These are phyloP conservation scores for Eucalyptus victrix DNA, from an alignment of 345 rosid species.

Conservation along the genomic window DNA sequence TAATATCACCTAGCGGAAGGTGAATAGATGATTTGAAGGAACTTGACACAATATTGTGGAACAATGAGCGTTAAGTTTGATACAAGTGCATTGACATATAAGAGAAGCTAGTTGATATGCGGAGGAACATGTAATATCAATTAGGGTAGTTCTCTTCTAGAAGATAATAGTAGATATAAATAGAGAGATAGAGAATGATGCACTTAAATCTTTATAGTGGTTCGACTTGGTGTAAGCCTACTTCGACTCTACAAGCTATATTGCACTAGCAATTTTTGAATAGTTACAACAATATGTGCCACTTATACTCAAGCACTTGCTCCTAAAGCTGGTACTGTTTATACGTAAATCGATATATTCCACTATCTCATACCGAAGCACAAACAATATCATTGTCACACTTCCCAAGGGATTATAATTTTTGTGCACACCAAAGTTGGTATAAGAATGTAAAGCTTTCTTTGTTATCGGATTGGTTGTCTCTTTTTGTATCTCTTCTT, in stretches of 20 bases:
- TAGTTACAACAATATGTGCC: neutral
- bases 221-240: neutral
- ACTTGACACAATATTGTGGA: too few species aligned
- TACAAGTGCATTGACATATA: neutral
- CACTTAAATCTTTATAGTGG: neutral
- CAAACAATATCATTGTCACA: neutral
- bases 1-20: too few species aligned
- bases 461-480: neutral
- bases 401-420: neutral
- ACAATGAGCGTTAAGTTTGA: neutral
- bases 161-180: too few species aligned
- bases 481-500: neutral
- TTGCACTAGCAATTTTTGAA: neutral
- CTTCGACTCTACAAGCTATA: neutral
- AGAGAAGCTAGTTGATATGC: neutral
- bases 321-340: neutral
- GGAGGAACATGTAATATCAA: neutral
- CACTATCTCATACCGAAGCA: neutral
- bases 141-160: neutral
- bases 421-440: neutral
- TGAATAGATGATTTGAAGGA: too few species aligned
- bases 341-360: too few species aligned
- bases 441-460: neutral
- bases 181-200: neutral
- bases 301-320: neutral